A percentile compares a stretch with the other conserved stretches of the same genome.
phyloP scores from a whole-genome alignment of 441 rosid species.

The Monsonia emarginata region DNA sequence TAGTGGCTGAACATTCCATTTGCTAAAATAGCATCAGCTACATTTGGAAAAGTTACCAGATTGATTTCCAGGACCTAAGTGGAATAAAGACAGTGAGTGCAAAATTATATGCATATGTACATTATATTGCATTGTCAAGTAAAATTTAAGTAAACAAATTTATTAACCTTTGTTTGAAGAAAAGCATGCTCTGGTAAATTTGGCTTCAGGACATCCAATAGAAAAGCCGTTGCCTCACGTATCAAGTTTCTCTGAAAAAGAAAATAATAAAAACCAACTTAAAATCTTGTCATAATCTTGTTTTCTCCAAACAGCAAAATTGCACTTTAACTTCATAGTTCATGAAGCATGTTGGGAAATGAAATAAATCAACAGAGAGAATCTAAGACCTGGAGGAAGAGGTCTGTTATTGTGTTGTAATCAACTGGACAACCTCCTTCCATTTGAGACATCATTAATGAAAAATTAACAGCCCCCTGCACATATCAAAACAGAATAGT shows the following conservation, averaged over 20 bases:
- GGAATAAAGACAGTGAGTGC: too few relatives aligned
- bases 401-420: constrained; percentile 95
- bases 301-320: background rate
- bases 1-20: constrained; percentile 29
- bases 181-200: constrained; percentile 25
- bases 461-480: constrained; percentile 99
- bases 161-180: constrained; percentile 23
- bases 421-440: constrained; percentile 99
- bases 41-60: constrained; percentile 27
- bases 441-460: constrained; percentile 99
- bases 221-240: constrained; percentile 98
- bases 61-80: constrained; percentile 28
- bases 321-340: background rate
- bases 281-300: constrained; percentile 4
- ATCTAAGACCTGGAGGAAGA: constrained; percentile 79
- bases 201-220: constrained; percentile 80
- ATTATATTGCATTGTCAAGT: too few relatives aligned
- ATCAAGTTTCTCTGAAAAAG: constrained; percentile 72
- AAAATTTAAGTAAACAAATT: too few relatives aligned
- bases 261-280: constrained; percentile 34
- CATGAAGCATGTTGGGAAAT: background rate
- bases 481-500: constrained; percentile 12
- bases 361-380: background rate
- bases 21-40: constrained; percentile 26
- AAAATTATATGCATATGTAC: too few relatives aligned